These are phyloP conservation scores for Rhododendron vialii DNA, from an alignment of 148 eudicot species.

Conservation along the genomic window DNA sequence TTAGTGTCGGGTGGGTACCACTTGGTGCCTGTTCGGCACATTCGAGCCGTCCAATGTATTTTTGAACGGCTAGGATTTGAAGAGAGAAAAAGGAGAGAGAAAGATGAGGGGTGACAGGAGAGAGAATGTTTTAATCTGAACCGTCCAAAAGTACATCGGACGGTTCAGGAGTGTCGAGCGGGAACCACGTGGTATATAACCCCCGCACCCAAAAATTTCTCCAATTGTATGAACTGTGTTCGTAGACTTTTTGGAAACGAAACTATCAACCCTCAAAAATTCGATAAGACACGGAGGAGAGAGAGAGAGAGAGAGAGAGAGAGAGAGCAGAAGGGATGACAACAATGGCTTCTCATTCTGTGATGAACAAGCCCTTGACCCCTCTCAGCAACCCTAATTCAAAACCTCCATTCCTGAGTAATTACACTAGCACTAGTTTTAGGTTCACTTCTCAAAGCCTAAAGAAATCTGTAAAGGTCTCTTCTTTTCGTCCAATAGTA, in stretches of 20 bases:
- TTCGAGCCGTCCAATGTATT: too few relatives aligned
- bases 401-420: conserved; percentile 16
- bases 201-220: too few relatives aligned
- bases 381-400: conserved; percentile 31
- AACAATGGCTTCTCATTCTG: conserved; percentile 38
- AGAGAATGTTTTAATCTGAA: too few relatives aligned
- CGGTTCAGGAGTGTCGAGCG: too few relatives aligned
- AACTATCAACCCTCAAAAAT: background rate
- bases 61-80: too few relatives aligned
- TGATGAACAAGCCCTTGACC: conserved; percentile 37
- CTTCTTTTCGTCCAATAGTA: conserved; percentile 19
- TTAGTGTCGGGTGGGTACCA: too few relatives aligned
- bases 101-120: too few relatives aligned
- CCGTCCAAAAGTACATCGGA: too few relatives aligned
- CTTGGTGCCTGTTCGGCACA: too few relatives aligned
- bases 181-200: too few relatives aligned
- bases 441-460: conserved; percentile 21
- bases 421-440: conserved; percentile 4
- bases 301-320: background rate
- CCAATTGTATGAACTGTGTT: too few relatives aligned
- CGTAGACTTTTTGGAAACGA: background rate
- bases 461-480: conserved; percentile 20
- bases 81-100: too few relatives aligned
- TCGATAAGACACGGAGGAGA: background rate
- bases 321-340: background rate